phyloP scores from a whole-genome alignment of 192 early-diverging fungal genomes.

The Coemansia sp. region DNA sequence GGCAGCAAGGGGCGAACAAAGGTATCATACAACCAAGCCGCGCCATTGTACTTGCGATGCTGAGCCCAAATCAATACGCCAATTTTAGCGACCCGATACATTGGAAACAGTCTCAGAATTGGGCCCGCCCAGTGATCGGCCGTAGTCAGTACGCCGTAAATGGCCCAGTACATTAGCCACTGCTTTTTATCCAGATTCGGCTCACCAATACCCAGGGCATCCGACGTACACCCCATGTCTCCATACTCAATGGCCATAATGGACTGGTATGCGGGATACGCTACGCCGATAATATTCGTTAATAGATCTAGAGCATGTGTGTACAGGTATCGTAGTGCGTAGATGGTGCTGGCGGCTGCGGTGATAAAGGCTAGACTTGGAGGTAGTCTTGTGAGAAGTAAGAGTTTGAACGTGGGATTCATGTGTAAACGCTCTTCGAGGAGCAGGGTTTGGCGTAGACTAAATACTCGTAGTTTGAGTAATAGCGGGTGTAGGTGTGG shows the following conservation, averaged over 20 bases:
- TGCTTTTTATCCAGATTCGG: constrained; percentile 53
- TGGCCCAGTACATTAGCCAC: constrained; percentile 57
- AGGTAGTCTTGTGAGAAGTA: constrained; percentile 38
- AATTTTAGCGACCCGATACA: constrained; percentile 51
- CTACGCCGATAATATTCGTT: constrained; percentile 50
- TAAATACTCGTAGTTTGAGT: constrained; percentile 27
- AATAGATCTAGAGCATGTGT: constrained; percentile 46
- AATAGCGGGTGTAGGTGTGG: constrained; percentile 47
- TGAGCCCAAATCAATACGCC: constrained; percentile 52
- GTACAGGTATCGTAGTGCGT: constrained; percentile 45
- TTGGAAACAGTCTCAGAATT: constrained; percentile 48
- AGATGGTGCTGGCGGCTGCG: constrained; percentile 44
- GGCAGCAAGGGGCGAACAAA: constrained; percentile 50
- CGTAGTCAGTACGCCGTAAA: constrained; percentile 50
- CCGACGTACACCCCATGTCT: constrained; percentile 10
- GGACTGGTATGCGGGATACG: constrained; percentile 55
- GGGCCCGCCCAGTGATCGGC: constrained; percentile 56
- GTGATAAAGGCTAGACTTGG: constrained; percentile 43
- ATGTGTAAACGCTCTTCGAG: constrained; percentile 48
- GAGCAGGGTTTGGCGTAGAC: constrained; percentile 32
- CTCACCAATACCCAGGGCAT: constrained; percentile 29
- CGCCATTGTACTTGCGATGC: constrained; percentile 53
- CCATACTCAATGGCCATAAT: constrained; percentile 56
- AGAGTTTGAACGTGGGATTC: constrained; percentile 45
- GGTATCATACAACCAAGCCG: constrained; percentile 53